A percentile compares a stretch with the other conserved stretches of the same genome.
Evolutionary conservation across 164 flowering plant species (phyloP).

Genomic region (Tetracentron sinense): DNA sequence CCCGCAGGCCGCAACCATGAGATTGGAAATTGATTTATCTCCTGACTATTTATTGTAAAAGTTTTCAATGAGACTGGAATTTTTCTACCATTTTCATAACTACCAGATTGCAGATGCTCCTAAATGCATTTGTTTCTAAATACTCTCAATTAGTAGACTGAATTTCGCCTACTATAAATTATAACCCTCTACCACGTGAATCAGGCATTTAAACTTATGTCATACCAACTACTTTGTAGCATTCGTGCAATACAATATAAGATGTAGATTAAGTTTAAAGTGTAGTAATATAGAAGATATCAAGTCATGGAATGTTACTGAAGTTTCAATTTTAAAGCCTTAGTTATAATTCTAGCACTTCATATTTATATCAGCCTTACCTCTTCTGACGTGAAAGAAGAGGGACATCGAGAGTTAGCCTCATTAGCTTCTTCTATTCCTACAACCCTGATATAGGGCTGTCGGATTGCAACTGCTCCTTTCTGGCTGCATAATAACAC

Average conservation of each 20-base stretch:
- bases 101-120: no score
- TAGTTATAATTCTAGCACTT: neutral
- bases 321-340: no score
- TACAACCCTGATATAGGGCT: slow-evolving; percentile 95
- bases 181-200: no score
- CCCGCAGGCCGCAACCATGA: no score
- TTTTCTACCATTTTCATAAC: no score
- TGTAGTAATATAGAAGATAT: neutral
- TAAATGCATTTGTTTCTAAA: no score
- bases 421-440: slow-evolving; percentile 87
- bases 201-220: no score
- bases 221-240: neutral
- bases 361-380: slow-evolving; percentile 26
- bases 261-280: neutral
- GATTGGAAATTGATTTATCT: no score
- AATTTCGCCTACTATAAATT: no score
- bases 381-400: slow-evolving; percentile 77
- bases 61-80: no score
- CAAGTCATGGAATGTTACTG: neutral
- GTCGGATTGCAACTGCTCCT: slow-evolving; percentile 97
- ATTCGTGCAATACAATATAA: neutral
- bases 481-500: slow-evolving; percentile 57
- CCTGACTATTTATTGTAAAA: no score
- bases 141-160: no score
- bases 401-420: slow-evolving; percentile 65